A percentile compares a stretch with the other conserved stretches of the same genome.
phyloP scores from a whole-genome alignment of 1,284 basidiomycete species.

The Cerrena zonata region DNA sequence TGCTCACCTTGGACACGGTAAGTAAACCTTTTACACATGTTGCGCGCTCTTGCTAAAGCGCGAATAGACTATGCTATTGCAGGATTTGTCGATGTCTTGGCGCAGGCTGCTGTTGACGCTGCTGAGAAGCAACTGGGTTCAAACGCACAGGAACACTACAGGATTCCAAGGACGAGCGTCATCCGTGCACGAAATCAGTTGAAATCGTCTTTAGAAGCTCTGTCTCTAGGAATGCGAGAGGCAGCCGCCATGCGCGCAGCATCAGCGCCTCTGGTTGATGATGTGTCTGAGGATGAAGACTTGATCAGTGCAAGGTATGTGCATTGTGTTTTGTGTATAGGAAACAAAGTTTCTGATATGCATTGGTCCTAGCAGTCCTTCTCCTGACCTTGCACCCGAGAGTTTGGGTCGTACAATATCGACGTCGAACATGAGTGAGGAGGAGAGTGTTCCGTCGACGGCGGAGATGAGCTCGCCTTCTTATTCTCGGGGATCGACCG shows the following conservation, averaged over 20 bases:
- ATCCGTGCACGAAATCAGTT: conserved; percentile 22
- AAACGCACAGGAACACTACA: conserved; percentile 10
- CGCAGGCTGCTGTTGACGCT: conserved; percentile 35
- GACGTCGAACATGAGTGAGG: conserved; percentile 13
- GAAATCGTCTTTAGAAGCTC: conserved; percentile 14
- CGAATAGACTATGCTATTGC: conserved; percentile 48
- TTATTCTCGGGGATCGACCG: conserved; percentile 12
- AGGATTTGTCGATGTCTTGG: conserved; percentile 46
- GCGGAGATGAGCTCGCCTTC: conserved; percentile 20
- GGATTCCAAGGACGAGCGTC: conserved; percentile 30
- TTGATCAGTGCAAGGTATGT: neutral
- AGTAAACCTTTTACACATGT: too few relatives aligned
- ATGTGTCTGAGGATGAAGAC: neutral
- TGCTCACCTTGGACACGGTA: conserved; percentile 46
- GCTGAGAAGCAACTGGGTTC: conserved; percentile 26
- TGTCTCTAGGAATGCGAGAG: conserved; percentile 16
- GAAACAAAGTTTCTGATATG: too few relatives aligned
- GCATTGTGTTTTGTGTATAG: too few relatives aligned
- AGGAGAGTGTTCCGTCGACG: conserved; percentile 10
- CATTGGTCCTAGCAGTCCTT: too few relatives aligned
- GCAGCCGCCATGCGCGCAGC: conserved; percentile 8
- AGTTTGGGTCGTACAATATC: conserved; percentile 22
- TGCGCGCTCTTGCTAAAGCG: too few relatives aligned
- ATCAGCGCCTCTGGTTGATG: neutral
- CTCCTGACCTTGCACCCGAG: conserved; percentile 20